Evolutionary conservation across 2,329 filamentous ascomycete genomes (phyloP).

Genomic region (Penicillium sp.): DNA sequence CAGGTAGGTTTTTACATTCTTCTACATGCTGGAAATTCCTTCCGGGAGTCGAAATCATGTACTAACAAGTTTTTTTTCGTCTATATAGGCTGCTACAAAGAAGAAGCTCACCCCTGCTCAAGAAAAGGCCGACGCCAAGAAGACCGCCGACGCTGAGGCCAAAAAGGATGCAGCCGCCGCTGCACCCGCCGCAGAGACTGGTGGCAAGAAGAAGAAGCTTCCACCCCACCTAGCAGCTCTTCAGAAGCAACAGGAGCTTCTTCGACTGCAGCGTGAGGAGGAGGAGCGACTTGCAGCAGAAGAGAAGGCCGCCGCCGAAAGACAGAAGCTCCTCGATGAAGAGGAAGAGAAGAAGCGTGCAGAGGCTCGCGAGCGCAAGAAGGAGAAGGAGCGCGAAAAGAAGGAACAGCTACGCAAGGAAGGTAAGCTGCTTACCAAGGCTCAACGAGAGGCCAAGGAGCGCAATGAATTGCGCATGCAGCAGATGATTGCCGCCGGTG

Average conservation of each 20-base stretch:
- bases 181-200: constrained; percentile 31
- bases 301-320: constrained; percentile 42
- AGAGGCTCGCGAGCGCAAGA: constrained; percentile 47
- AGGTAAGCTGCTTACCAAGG: constrained; percentile 50
- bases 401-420: constrained; percentile 50
- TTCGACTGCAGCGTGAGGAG: constrained; percentile 48
- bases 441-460: constrained; percentile 48
- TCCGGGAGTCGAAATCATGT: not conserved
- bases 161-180: constrained; percentile 56
- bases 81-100: constrained; percentile 72
- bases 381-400: constrained; percentile 52
- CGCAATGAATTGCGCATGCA: constrained; percentile 50
- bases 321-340: constrained; percentile 35
- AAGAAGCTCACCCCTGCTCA: constrained; percentile 57
- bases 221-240: constrained; percentile 55
- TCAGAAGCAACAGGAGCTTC: constrained; percentile 49
- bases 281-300: constrained; percentile 42
- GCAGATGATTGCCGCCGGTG: constrained; percentile 50
- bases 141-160: constrained; percentile 52
- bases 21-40: not conserved
- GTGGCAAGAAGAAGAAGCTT: constrained; percentile 85
- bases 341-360: constrained; percentile 50
- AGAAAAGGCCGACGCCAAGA: constrained; percentile 66
- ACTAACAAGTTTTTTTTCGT: constrained; percentile 10
- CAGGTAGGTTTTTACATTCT: constrained; percentile 58